phyloP scores from a whole-genome alignment of 1,284 basidiomycete species.

The Sanghuangporus baumii region DNA sequence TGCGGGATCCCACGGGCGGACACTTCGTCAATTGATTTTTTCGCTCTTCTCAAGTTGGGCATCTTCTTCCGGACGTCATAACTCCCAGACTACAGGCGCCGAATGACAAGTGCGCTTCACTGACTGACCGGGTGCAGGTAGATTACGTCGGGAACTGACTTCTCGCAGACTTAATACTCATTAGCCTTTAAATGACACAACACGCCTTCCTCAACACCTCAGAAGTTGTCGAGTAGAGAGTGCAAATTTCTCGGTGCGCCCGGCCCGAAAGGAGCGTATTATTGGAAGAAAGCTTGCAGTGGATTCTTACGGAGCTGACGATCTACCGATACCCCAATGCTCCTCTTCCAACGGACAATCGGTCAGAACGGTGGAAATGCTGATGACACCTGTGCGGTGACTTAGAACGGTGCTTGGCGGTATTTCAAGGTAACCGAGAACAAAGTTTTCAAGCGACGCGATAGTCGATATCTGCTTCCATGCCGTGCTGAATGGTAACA shows the following conservation, averaged over 20 bases:
- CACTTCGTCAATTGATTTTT: not conserved
- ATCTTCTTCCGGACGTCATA: conserved; percentile 2
- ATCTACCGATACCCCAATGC: not conserved
- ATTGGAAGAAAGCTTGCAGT: not conserved
- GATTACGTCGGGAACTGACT: not conserved
- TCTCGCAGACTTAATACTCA: not conserved
- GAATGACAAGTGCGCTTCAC: not conserved
- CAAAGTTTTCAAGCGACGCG: not conserved
- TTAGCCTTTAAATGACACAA: not conserved
- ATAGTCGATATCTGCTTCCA: too few species aligned
- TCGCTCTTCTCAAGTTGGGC: not conserved
- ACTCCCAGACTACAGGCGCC: not conserved
- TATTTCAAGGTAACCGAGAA: not conserved
- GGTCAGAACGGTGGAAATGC: conserved; percentile 1
- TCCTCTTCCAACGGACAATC: conserved; percentile 2
- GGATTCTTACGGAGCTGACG: not conserved
- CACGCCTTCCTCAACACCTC: not conserved
- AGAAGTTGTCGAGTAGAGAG: not conserved
- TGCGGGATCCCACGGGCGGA: not conserved
- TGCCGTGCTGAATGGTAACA: too few species aligned
- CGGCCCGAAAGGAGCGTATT: not conserved
- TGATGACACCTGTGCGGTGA: not conserved
- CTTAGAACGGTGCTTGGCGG: not conserved
- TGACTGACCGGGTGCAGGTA: not conserved
- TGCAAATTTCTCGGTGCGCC: not conserved